Evolutionary conservation across 441 rosid species (phyloP).

Genomic region (Aleurites moluccanus): DNA sequence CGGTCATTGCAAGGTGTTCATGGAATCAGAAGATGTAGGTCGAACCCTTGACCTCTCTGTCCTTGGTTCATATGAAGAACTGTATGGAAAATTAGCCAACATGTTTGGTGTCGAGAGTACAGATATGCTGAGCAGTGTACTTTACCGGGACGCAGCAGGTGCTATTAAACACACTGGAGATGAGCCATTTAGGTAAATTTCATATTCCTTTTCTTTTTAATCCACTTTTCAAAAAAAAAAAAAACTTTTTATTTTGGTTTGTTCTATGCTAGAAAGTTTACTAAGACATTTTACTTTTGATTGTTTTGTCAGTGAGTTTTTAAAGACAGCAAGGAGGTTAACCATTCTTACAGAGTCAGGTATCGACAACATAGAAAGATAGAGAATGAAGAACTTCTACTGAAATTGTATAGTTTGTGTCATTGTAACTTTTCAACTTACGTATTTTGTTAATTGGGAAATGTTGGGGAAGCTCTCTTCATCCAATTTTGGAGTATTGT

Average conservation of each 20-base stretch:
- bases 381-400: conserved; percentile 26
- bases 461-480: conserved; percentile 23
- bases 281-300: not conserved
- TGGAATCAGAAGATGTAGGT: conserved; percentile 86
- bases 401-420: conserved; percentile 40
- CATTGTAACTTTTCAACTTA: conserved; percentile 1
- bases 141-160: conserved; percentile 60
- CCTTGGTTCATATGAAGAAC: conserved; percentile 76
- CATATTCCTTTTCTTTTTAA: no score
- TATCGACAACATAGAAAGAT: conserved; percentile 55
- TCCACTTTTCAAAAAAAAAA: no score
- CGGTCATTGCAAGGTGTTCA: conserved; percentile 83
- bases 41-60: conserved; percentile 71
- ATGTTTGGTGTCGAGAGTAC: conserved; percentile 66
- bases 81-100: conserved; percentile 54
- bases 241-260: not conserved
- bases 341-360: conserved; percentile 67
- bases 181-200: conserved; percentile 78
- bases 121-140: conserved; percentile 63
- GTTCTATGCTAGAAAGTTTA: not conserved
- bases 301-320: conserved; percentile 59
- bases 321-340: conserved; percentile 74
- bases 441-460: conserved; percentile 16
- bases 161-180: conserved; percentile 58
- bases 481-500: conserved; percentile 29